Evolutionary conservation across 495 filamentous ascomycete genomes (phyloP), one percentile per base, ranked within the genome.

Genomic region (Trichocladium antarcticum): DNA sequence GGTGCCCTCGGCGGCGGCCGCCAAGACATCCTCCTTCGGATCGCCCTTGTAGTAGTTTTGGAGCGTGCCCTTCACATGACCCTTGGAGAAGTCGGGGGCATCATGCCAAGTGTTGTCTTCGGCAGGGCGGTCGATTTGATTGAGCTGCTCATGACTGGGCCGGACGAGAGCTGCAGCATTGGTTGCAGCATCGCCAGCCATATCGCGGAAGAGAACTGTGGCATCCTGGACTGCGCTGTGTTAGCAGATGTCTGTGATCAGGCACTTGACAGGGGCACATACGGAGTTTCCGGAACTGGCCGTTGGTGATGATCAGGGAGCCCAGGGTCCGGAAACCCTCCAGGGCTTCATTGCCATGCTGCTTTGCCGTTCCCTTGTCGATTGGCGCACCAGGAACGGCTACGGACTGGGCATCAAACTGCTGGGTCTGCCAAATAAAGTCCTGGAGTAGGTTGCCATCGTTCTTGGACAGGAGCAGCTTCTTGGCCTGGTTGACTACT

Each of bases 81-180:
- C 80, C 59, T 78, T 81, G 50, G 82, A 82, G 32, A 93, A 53
- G 50, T 89, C 74, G 0, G 93, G 93, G 42, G 80, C 77, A 52
- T 97, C 89, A 61, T 96, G 87, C 93, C 93, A 98, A 9, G 77
- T 79, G 65, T 97, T 89, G 55, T 94, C 88, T 7, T 85, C 81
- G 2, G 92, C 92, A 2, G 93, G 79, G 12, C 73, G 57, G 55
- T 96, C 92, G 32, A 97, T 81, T 54, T 87, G 83, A 11, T 66
- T 54, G 28, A 97, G 74, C 41, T 83, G 70, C 11, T 96, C 86
- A 47, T 92, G 76, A 11, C 75, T 76, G 1, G 92, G 92, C n/a
- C 80, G 81, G 43, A 96, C 76, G 38, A 70, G 74, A 57, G 70
- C 74, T 42, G 92, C 87, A n/a, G 85, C 81, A 55, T 89, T 93